These are phyloP conservation scores for Lagerstroemia speciosa DNA, from an alignment of 345 rosid genomes.

Conservation along the genomic window DNA sequence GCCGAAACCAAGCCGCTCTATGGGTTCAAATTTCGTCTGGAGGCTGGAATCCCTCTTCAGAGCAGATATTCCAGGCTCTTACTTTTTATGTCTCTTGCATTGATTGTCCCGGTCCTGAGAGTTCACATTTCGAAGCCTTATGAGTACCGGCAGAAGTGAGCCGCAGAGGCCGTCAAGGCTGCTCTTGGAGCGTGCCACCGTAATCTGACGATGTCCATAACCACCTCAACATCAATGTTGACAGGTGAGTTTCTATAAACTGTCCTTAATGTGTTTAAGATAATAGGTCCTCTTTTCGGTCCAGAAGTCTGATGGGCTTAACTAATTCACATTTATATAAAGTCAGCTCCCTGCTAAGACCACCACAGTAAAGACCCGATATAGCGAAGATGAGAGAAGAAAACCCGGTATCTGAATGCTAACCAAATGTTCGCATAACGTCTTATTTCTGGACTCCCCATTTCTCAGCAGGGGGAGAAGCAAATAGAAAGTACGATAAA, in stretches of 20 bases:
- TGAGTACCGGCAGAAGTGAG: slow-evolving; percentile 44
- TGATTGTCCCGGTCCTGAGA: slow-evolving; percentile 11
- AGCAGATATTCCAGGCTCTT: too few species aligned
- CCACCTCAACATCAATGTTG: slow-evolving; percentile 29
- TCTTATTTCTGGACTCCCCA: background rate
- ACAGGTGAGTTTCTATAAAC: too few species aligned
- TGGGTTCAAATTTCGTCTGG: too few species aligned
- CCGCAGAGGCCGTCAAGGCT: slow-evolving; percentile 26
- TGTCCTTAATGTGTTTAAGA: too few species aligned
- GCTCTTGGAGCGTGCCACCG: slow-evolving; percentile 33
- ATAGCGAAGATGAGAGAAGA: background rate
- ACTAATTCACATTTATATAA: too few species aligned
- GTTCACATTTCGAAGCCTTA: slow-evolving; percentile 38
- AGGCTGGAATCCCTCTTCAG: too few species aligned
- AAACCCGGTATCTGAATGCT: too few species aligned
- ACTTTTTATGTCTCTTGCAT: slow-evolving; percentile 21
- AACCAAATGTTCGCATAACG: background rate
- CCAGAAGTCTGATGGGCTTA: too few species aligned
- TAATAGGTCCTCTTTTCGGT: too few species aligned
- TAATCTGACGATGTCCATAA: slow-evolving; percentile 34
- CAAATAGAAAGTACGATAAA: background rate
- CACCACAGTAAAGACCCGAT: too few species aligned
- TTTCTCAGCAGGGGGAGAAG: background rate
- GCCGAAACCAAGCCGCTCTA: too few species aligned
- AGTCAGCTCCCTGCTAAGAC: too few species aligned